phyloP scores from a whole-genome alignment of 768 basidiomycete species.

The Leccinum obscurum region DNA sequence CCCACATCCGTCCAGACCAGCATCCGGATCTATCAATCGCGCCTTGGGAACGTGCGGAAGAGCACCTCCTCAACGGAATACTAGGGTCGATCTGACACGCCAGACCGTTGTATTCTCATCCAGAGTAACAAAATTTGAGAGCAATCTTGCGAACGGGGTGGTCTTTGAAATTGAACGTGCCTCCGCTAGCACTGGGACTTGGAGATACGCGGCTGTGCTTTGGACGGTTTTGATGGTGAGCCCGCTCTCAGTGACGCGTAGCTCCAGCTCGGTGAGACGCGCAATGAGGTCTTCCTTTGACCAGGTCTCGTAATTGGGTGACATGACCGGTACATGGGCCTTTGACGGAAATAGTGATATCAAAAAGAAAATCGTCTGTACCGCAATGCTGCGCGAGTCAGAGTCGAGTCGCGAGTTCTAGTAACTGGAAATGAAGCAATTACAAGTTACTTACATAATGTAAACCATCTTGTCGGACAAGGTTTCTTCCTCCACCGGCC shows the following conservation, averaged over 20 bases:
- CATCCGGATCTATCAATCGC: constrained; percentile 70
- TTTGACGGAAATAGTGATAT: constrained; percentile 34
- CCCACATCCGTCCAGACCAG: constrained; percentile 83
- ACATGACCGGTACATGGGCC: constrained; percentile 34
- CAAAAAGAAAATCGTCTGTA: constrained; percentile 33
- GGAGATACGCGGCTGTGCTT: constrained; percentile 19
- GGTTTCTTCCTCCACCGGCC: no score
- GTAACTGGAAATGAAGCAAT: not conserved
- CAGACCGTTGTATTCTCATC: constrained; percentile 89
- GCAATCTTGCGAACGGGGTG: constrained; percentile 89
- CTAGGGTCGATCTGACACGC: constrained; percentile 70
- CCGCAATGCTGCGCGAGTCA: constrained; percentile 23
- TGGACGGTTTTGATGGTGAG: constrained; percentile 10
- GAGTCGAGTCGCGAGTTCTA: not conserved
- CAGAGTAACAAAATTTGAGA: constrained; percentile 89
- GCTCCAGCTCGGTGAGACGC: constrained; percentile 58
- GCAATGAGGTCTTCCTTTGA: constrained; percentile 71
- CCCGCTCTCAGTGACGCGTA: constrained; percentile 11
- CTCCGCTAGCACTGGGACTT: constrained; percentile 22
- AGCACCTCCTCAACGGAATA: constrained; percentile 79
- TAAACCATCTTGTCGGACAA: no score
- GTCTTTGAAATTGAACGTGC: constrained; percentile 61
- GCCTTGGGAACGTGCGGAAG: constrained; percentile 75
- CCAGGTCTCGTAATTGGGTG: constrained; percentile 52
- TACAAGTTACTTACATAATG: no score